phyloP scores from a whole-genome alignment of 1,139 yeast genomes.

The Blastobotrys proliferans region DNA sequence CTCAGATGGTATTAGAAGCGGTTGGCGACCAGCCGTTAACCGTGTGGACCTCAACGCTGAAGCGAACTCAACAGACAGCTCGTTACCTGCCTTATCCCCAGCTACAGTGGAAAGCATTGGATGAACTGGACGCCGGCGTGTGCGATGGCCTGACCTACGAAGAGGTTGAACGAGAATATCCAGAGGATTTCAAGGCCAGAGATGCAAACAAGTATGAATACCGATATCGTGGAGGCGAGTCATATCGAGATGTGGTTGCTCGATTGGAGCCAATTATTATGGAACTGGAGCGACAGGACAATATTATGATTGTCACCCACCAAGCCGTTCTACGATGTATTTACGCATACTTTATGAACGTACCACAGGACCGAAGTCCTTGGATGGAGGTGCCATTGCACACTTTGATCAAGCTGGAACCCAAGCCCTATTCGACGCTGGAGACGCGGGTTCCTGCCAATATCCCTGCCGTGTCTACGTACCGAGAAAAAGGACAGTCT shows the following conservation, averaged over 20 bases:
- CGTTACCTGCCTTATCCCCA: slow-evolving; percentile 76
- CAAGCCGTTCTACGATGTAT: slow-evolving; percentile 96
- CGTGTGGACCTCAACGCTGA: slow-evolving; percentile 94
- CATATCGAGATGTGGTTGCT: slow-evolving; percentile 91
- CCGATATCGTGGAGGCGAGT: slow-evolving; percentile 95
- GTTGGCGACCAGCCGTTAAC: slow-evolving; percentile 77
- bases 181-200: slow-evolving; percentile 92
- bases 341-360: slow-evolving; percentile 97
- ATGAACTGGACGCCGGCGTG: slow-evolving; percentile 96
- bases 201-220: slow-evolving; percentile 95
- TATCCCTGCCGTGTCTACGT: slow-evolving; percentile 96
- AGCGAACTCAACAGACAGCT: slow-evolving; percentile 91
- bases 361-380: slow-evolving; percentile 94
- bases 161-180: slow-evolving; percentile 76
- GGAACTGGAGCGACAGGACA: slow-evolving; percentile 97
- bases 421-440: slow-evolving; percentile 84
- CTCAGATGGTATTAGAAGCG: slow-evolving; percentile 68
- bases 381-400: slow-evolving; percentile 99
- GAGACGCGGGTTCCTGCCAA: slow-evolving; percentile 91
- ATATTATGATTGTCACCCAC: slow-evolving; percentile 91
- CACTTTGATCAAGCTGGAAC: slow-evolving; percentile 88
- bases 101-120: slow-evolving; percentile 93
- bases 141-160: slow-evolving; percentile 94
- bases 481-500: slow-evolving; percentile 74
- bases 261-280: slow-evolving; percentile 93